A percentile compares a stretch with the other conserved stretches of the same genome.
These are phyloP conservation scores for Zalerion maritima DNA, from an alignment of 495 filamentous ascomycete species.

Conservation along the genomic window DNA sequence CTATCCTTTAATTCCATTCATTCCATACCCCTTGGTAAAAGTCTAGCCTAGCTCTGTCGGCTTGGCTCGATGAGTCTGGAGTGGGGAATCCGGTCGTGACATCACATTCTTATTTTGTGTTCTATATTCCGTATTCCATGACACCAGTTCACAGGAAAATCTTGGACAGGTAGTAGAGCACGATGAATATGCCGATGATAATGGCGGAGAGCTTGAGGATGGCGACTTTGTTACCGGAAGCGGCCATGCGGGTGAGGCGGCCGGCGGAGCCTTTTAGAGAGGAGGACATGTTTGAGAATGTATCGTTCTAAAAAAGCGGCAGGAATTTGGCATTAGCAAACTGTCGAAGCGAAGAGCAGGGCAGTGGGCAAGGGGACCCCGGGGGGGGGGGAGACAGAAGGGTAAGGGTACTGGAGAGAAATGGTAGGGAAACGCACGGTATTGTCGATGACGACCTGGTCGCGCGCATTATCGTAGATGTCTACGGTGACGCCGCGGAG, in stretches of 20 bases:
- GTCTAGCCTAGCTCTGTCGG: too few species aligned
- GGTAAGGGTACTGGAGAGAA: neutral
- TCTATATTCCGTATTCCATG: too few species aligned
- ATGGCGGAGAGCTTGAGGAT: constrained; percentile 82
- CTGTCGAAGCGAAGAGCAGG: constrained; percentile 1
- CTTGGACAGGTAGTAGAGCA: constrained; percentile 56
- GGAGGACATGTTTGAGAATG: constrained; percentile 43
- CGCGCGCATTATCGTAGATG: constrained; percentile 88
- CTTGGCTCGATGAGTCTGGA: too few species aligned
- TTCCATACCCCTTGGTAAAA: too few species aligned
- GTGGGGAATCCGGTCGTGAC: too few species aligned
- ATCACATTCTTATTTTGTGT: too few species aligned
- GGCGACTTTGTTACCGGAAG: constrained; percentile 76
- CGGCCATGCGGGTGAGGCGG: constrained; percentile 84
- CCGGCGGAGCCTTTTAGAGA: constrained; percentile 72
- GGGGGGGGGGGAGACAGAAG: constrained; percentile 1
- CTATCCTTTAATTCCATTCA: too few species aligned
- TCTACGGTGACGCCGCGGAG: constrained; percentile 94
- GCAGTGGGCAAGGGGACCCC: too few species aligned
- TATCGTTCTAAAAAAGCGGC: constrained; percentile 26
- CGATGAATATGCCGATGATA: constrained; percentile 53
- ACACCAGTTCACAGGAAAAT: constrained; percentile 47
- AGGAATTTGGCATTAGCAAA: neutral
- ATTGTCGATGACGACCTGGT: constrained; percentile 73
- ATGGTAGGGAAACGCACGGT: constrained; percentile 42